Evolutionary conservation across 495 filamentous ascomycete species (phyloP).

Genomic region (Xylaria longipes): DNA sequence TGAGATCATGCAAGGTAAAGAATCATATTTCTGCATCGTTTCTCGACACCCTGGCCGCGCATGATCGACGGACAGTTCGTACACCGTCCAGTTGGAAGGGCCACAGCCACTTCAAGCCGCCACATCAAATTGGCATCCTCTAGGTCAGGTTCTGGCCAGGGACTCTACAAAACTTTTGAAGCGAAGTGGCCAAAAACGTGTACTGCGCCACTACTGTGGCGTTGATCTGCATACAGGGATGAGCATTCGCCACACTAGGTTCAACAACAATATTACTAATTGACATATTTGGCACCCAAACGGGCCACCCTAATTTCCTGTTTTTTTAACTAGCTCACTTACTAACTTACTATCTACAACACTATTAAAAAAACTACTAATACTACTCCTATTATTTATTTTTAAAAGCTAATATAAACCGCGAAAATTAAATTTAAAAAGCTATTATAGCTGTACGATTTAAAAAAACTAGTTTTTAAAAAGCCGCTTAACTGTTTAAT

Average conservation of each 20-base stretch:
- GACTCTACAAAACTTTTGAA: neutral
- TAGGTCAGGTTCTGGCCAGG: neutral
- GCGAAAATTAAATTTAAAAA: too few relatives aligned
- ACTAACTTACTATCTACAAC: too few relatives aligned
- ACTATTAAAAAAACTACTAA: too few relatives aligned
- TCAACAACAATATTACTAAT: neutral
- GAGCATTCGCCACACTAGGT: neutral
- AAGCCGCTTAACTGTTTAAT: too few relatives aligned
- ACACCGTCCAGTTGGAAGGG: neutral
- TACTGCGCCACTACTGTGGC: constrained; percentile 9
- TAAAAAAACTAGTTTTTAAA: too few relatives aligned
- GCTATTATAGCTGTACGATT: too few relatives aligned
- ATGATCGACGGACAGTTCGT: neutral
- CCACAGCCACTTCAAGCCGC: constrained; percentile 8
- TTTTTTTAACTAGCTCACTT: too few relatives aligned
- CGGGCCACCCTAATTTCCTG: too few relatives aligned
- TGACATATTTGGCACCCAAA: too few relatives aligned
- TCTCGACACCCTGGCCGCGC: neutral
- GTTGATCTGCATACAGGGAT: neutral
- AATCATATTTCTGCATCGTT: neutral
- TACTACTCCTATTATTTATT: too few relatives aligned
- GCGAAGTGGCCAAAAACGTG: neutral
- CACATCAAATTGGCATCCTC: neutral
- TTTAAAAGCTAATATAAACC: too few relatives aligned
- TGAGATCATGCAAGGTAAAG: neutral